These are phyloP conservation scores for Russula ochroleuca DNA, from an alignment of 768 basidiomycete genomes.

Conservation along the genomic window DNA sequence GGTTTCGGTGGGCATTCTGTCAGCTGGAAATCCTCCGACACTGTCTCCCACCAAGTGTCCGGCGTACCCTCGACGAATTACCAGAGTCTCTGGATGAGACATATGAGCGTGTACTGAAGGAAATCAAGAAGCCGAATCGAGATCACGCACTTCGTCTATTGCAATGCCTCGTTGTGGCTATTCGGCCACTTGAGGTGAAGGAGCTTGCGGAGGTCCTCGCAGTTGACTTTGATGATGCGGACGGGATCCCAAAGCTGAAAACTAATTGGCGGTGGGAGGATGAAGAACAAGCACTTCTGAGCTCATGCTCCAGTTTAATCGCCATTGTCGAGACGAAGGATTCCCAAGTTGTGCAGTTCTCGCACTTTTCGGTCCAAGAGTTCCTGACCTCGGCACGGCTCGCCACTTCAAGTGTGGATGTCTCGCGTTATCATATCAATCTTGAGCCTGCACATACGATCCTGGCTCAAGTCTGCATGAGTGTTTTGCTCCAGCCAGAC, in stretches of 20 bases:
- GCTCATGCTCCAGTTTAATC: not conserved
- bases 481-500: not conserved
- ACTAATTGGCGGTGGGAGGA: not conserved
- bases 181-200: not conserved
- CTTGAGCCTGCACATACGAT: not conserved
- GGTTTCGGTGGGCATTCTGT: constrained; percentile 7
- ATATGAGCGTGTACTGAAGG: constrained; percentile 5
- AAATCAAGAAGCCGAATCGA: not conserved
- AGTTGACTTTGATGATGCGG: not conserved
- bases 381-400: constrained; percentile 4
- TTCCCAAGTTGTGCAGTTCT: constrained; percentile 1
- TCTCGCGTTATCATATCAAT: constrained; percentile 1
- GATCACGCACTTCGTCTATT: constrained; percentile 4
- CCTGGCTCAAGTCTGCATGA: not conserved
- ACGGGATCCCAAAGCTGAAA: not conserved
- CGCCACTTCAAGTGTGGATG: not conserved
- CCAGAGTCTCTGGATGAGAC: not conserved
- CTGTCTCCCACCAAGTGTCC: not conserved
- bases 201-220: constrained; percentile 11
- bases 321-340: not conserved
- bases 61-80: not conserved
- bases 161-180: constrained; percentile 7
- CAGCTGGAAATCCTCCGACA: constrained; percentile 5
- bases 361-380: constrained; percentile 9
- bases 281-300: constrained; percentile 1